Conservation (phyloP, 169 alveolate species). For the Eimeria necatrix region DNA sequence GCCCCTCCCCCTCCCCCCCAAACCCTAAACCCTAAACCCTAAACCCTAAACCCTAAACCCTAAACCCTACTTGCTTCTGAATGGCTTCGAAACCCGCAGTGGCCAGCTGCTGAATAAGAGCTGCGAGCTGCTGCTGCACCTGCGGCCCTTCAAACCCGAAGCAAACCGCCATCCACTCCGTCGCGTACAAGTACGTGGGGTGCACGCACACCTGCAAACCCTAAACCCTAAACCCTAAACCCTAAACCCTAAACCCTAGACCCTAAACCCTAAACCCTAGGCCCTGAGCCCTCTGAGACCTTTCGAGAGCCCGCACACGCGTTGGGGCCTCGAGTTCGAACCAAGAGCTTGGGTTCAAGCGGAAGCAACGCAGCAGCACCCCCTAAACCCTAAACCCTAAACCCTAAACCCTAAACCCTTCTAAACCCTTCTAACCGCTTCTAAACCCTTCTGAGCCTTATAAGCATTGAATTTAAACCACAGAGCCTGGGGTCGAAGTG, state of each 20-base stretch:
- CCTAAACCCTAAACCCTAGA: neutral
- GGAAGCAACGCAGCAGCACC: too few relatives aligned
- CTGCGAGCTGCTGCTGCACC: neutral
- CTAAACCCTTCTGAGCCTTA: too few relatives aligned
- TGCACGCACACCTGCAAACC: conserved; percentile 3
- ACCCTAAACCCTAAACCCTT: too few relatives aligned
- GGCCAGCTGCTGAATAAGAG: neutral
- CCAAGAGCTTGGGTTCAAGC: too few relatives aligned
- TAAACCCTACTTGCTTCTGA: neutral
- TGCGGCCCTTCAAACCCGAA: conserved; percentile 24
- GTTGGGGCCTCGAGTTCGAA: too few relatives aligned
- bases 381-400: too few relatives aligned
- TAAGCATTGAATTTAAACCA: too few relatives aligned
- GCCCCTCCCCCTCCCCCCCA: too few relatives aligned
- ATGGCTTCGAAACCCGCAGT: conserved; percentile 7
- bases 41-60: neutral
- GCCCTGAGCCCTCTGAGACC: neutral
- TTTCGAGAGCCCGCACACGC: too few relatives aligned
- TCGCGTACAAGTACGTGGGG: conserved; percentile 68
- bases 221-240: neutral
- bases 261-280: neutral
- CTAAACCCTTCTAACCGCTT: too few relatives aligned
- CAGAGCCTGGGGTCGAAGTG: too few relatives aligned
- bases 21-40: neutral
- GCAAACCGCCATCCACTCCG: conserved; percentile 71